A percentile compares a stretch with the other conserved stretches of the same genome.
These are phyloP conservation scores for Boletus sensibilis DNA, from an alignment of 768 basidiomycete species.

Conservation along the genomic window DNA sequence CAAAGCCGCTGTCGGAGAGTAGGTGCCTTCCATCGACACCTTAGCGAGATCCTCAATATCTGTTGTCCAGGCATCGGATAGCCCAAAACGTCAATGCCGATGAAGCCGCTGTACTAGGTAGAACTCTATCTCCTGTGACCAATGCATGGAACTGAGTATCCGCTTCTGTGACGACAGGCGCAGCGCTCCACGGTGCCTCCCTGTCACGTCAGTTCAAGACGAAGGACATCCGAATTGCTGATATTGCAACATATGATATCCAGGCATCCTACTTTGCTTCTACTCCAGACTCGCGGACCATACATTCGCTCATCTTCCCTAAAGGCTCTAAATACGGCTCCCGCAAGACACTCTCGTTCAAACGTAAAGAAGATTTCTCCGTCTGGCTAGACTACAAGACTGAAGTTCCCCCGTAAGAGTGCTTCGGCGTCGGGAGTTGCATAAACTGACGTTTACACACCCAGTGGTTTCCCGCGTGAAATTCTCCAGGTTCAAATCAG, in stretches of 20 bases:
- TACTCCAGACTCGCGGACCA: conserved; percentile 53
- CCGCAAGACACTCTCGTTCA: conserved; percentile 86
- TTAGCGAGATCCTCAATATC: not conserved
- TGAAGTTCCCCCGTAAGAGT: conserved; percentile 56
- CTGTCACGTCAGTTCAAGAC: conserved; percentile 92
- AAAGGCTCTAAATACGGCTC: conserved; percentile 71
- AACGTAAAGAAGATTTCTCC: conserved; percentile 79
- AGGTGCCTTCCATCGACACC: conserved; percentile 29
- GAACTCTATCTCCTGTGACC: not conserved
- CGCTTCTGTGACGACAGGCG: conserved; percentile 40
- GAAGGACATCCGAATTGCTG: conserved; percentile 85
- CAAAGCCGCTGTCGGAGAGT: conserved; percentile 75
- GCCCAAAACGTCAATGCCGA: conserved; percentile 96
- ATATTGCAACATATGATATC: conserved; percentile 71
- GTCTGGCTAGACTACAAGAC: conserved; percentile 78
- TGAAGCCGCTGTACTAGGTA: conserved; percentile 90
- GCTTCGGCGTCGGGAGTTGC: not conserved
- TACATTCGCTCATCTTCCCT: conserved; percentile 77
- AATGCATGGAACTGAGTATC: conserved; percentile 1
- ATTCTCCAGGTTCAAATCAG: conserved; percentile 71
- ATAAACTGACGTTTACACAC: conserved; percentile 1
- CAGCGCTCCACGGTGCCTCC: conserved; percentile 88
- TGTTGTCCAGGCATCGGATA: conserved; percentile 62
- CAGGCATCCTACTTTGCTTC: conserved; percentile 77
- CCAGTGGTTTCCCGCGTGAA: conserved; percentile 68